Evolutionary conservation across 179 eudicot species (phyloP).

Genomic region (Kewa caespitosa): DNA sequence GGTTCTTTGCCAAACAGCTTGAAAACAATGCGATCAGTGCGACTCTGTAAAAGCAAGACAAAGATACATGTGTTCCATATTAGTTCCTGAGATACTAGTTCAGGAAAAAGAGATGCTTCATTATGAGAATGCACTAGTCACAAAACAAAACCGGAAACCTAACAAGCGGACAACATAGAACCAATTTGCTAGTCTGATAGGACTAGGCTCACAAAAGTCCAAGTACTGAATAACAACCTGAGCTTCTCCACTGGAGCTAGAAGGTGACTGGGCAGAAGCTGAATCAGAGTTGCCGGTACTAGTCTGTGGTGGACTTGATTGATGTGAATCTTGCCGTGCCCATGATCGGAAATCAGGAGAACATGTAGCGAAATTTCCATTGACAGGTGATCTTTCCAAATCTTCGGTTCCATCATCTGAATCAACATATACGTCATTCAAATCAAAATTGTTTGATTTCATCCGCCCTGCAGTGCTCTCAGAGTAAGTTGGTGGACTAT

Average conservation of each 20-base stretch:
- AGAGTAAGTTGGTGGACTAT: slow-evolving; percentile 43
- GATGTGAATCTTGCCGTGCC: slow-evolving; percentile 49
- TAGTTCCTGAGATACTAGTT: background rate
- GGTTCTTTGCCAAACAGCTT: slow-evolving; percentile 64
- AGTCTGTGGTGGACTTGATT: slow-evolving; percentile 72
- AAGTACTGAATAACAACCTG: slow-evolving; percentile 48
- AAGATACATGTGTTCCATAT: background rate
- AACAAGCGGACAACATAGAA: background rate
- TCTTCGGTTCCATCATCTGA: slow-evolving; percentile 62
- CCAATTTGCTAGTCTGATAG: background rate
- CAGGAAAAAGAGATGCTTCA: background rate
- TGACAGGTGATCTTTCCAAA: slow-evolving; percentile 40
- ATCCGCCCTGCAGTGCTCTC: slow-evolving; percentile 35
- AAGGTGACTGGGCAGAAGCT: slow-evolving; percentile 63
- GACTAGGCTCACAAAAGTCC: background rate
- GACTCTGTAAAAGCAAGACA: slow-evolving; percentile 33
- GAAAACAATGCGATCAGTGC: slow-evolving; percentile 57
- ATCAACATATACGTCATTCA: slow-evolving; percentile 69
- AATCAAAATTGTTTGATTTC: slow-evolving; percentile 56
- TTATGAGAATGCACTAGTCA: background rate
- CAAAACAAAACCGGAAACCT: background rate
- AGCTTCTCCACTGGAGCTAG: slow-evolving; percentile 82
- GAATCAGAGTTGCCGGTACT: slow-evolving; percentile 80
- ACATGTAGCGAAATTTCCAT: slow-evolving; percentile 31
- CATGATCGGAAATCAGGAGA: slow-evolving; percentile 43